A percentile compares a stretch with the other conserved stretches of the same genome.
Conservation (phyloP, 129 eudicot species). For the Glebionis coronaria region DNA sequence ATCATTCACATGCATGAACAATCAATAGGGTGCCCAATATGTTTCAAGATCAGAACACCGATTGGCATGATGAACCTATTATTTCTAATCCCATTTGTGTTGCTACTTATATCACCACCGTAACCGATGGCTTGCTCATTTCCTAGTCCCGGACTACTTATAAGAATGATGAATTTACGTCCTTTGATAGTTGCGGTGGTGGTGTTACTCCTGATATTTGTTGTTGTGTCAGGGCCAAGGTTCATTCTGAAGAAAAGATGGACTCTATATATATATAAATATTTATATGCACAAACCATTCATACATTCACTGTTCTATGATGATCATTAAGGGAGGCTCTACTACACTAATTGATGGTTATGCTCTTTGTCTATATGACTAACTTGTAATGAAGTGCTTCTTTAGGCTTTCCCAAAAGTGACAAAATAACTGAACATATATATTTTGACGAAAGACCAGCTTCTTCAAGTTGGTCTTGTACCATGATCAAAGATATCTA, state of each 20-base stretch:
- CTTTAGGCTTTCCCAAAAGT: slow-evolving; percentile 66
- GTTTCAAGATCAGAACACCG: slow-evolving; percentile 31
- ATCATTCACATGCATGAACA: slow-evolving; percentile 13
- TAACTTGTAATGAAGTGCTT: slow-evolving; percentile 44
- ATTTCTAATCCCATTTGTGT: slow-evolving; percentile 17
- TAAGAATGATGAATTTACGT: slow-evolving; percentile 25
- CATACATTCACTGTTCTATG: neutral
- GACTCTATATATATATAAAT: neutral
- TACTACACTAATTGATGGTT: no score
- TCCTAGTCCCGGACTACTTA: slow-evolving; percentile 10
- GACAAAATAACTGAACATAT: slow-evolving; percentile 66
- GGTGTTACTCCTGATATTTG: slow-evolving; percentile 13
- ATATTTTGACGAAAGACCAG: slow-evolving; percentile 72
- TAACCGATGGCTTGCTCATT: slow-evolving; percentile 27
- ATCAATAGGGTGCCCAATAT: slow-evolving; percentile 37
- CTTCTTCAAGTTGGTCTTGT: slow-evolving; percentile 56
- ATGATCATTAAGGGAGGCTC: neutral
- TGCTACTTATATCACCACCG: slow-evolving; percentile 27
- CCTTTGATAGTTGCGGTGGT: slow-evolving; percentile 22
- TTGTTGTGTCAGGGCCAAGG: slow-evolving; percentile 21
- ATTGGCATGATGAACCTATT: slow-evolving; percentile 41
- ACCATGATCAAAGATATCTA: no score
- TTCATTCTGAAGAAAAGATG: neutral
- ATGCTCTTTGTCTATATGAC: slow-evolving; percentile 7
- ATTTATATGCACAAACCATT: neutral